A percentile compares a stretch with the other conserved stretches of the same genome.
These are phyloP conservation scores for Spatholobus suberectus DNA, from an alignment of 306 rosid genomes.

Conservation along the genomic window DNA sequence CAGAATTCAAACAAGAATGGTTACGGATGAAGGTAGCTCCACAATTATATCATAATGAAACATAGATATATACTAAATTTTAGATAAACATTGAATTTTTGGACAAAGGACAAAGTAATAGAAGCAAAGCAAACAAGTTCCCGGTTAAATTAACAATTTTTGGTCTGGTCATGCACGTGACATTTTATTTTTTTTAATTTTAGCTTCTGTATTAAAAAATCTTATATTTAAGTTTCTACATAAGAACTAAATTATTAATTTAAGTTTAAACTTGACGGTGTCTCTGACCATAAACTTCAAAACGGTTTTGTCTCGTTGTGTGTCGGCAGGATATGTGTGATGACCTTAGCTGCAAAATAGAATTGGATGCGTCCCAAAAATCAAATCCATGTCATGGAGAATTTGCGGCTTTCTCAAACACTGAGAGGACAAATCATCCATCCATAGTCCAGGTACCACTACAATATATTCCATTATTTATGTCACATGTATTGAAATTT, in stretches of 20 bases:
- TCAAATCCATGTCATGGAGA: conserved; percentile 32
- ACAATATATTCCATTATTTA: not conserved
- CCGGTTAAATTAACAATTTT: too few species aligned
- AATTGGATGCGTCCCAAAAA: conserved; percentile 27
- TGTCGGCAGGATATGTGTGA: conserved; percentile 62
- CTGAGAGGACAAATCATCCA: conserved; percentile 44
- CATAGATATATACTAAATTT: not conserved
- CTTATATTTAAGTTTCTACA: too few species aligned
- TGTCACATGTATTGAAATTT: too few species aligned
- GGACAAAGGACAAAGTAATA: not conserved
- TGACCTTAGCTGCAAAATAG: conserved; percentile 49
- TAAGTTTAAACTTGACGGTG: not conserved
- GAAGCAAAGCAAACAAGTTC: too few species aligned
- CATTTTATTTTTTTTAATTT: too few species aligned
- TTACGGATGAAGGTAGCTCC: conserved; percentile 52
- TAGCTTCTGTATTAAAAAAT: too few species aligned
- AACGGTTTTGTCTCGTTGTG: not conserved
- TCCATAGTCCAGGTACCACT: conserved; percentile 47
- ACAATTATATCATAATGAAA: not conserved
- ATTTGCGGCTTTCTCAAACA: conserved; percentile 37
- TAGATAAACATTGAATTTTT: not conserved
- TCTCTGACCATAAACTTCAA: not conserved
- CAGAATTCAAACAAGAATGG: conserved; percentile 56
- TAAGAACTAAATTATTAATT: not conserved
- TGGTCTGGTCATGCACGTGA: too few species aligned